Evolutionary conservation across 495 filamentous ascomycete genomes (phyloP), one percentile per base, ranked within the genome.

Genomic region (Neohortaea acidophila): DNA sequence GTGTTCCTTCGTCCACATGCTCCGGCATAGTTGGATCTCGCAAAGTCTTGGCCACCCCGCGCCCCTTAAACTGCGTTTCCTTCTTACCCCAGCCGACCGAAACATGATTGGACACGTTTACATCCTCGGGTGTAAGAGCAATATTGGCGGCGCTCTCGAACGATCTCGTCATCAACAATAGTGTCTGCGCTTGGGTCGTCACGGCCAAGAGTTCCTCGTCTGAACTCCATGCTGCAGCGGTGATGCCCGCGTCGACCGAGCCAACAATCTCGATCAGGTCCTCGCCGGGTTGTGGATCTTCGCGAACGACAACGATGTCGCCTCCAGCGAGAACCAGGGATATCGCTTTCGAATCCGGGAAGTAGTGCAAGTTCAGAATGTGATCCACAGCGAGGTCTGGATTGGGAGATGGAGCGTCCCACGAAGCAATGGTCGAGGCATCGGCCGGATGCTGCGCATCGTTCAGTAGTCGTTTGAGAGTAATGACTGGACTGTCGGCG

Each of bases 11-110:
- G 44, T 94, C 89, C 14, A 93, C 72, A 55, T 79, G 84, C 57
- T 94, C 87, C 0, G 89, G 89, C 37, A 97, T 77, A 14, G 89
- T 97, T 12, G 89, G 89, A 55, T 97, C 89, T 38, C 80, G 69
- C 25, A 96, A 67, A 21, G 81, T 81, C 55, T 84, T 89, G 24
- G 86, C 89, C 51, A 84, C 75, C 13, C 46, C 46, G 53, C 82
- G 85, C 34, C 89, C 89, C 53, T 93, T 80, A 52, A 97, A 97
- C 59, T 97, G 89, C 4, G 89, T 97, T 59, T 97, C 89, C 54
- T 79, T 77, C 64, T 96, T 96, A 44, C 89, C 89, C 89, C 89
- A 97, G 36, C 89, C 89, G 17, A 97, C 89, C 14, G 85, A 93
- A 29, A 97, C 89, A 70, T 97, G 89, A 55, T 81, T 84, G 1